Evolutionary conservation across 331 rosid species (phyloP), one percentile per base, ranked within the genome.

Genomic region (Quercus lobata): DNA sequence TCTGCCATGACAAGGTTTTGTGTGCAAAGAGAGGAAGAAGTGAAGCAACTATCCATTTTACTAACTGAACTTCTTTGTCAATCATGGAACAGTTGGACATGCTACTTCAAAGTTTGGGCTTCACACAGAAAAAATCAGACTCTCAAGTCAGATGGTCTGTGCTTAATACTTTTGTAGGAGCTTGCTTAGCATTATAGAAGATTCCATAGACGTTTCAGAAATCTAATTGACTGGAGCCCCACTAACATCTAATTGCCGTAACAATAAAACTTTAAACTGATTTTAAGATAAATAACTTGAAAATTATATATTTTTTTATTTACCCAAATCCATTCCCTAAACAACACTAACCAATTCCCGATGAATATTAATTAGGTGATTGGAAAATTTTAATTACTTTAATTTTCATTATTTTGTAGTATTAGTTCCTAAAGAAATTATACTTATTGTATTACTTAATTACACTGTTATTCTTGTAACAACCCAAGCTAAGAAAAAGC

Each of bases 141-240:
- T 93, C 99, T 58, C 94, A 95, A 78, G 97, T 89, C 37, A 88
- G 99, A 85, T 95, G 97, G 98, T 92, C 99, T 46, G 87, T 93
- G 56, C 89, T 93, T 46, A 93, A 91, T 85, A 90, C 92, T 0
- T 90, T 97, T 6, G 87, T 91, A 49, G 97, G 96, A 53, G 79
- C 90, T 77, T 95, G 99, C 88, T 95, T 24, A 88, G 84, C 46
- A 79, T 81, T 77, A 88, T 93, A 70, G 98, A 95, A 84, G 85
- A 85, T 32, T 81, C 82, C 69, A 83, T 90, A 30, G 89, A 82
- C 71, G 60, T 21, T 70, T 74, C 92, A 17, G 94, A 92, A 53
- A 58, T 94, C 57, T 88, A 77, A 75, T 73, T 60, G 27, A 27
- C 16, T 62, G 37, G 17, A 62, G 21, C 21, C 30, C 69, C 69